Evolutionary conservation across 345 rosid species (phyloP), one percentile per base, ranked within the genome.

Genomic region (Mallotus nudiflorus): DNA sequence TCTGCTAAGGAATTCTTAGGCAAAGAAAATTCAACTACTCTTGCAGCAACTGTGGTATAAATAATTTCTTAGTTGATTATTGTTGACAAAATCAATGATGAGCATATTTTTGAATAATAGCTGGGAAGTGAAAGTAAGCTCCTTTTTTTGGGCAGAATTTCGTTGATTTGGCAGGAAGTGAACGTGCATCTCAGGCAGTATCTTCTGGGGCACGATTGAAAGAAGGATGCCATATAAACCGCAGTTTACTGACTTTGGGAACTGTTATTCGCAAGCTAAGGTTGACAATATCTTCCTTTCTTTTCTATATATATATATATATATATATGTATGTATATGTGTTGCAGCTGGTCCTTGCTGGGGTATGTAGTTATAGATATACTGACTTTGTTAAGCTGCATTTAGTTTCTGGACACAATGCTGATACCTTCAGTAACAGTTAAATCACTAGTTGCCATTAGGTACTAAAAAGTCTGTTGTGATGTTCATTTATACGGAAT

Each of bases 161-260:
- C 77, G 80, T 94, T 70, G 98, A 94, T 80, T 78, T 94, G 87
- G 98, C 98, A 29, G 98, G 98, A 65, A 94, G 97, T 66, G 98
- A 94, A 77, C 93, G 97, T 14, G 98, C 98, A 65, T 94, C 97
- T 50, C 98, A 94, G 80, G 76, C 97, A 62, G 77, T 86, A 68
- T 92, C 98, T 69, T 85, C 93, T 67, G 98, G 97, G 31, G 70
- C 96, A 48, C 86, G 97, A 81, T 85, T 91, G 78, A 94, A 94
- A 80, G 98, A 94, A 82, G 98, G 98, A 27, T 94, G 97, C 77
- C 97, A 94, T 82, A 94, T 94, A 65, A 94, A 94, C 73, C 91
- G 98, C 60, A 94, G 98, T 82, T 85, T 94, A 74, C 83, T 94
- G 77, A 94, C 98, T 66, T 82, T 94, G 69, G 88, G 97, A 78